Percentiles rank a stretch among this genome's conserved stretches.
These are phyloP conservation scores for Exophiala xenobiotica DNA, from an alignment of 2,329 filamentous ascomycete species.

Conservation along the genomic window DNA sequence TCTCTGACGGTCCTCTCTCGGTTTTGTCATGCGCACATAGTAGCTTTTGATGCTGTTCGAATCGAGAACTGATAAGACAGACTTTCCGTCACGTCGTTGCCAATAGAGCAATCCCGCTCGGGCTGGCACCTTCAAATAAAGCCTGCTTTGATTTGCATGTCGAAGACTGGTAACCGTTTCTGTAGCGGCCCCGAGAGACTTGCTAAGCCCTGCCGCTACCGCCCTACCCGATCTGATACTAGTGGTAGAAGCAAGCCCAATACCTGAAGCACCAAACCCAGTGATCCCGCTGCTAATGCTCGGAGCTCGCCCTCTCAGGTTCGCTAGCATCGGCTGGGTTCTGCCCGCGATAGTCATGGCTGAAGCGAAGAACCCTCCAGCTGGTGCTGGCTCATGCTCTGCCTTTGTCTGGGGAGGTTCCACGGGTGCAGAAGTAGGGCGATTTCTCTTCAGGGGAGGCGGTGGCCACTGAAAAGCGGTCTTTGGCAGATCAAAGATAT, in stretches of 20 bases:
- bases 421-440: slow-evolving; percentile 36
- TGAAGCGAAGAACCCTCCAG: slow-evolving; percentile 62
- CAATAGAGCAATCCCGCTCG: slow-evolving; percentile 48
- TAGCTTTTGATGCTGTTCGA: slow-evolving; percentile 39
- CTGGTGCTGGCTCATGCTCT: slow-evolving; percentile 43
- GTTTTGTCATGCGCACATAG: slow-evolving; percentile 31
- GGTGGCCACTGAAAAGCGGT: slow-evolving; percentile 87
- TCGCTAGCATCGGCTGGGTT: slow-evolving; percentile 64
- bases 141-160: slow-evolving; percentile 49
- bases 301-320: slow-evolving; percentile 57
- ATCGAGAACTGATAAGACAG: slow-evolving; percentile 46
- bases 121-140: slow-evolving; percentile 44
- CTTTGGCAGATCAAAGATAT: slow-evolving; percentile 82
- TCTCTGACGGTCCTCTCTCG: slow-evolving; percentile 27
- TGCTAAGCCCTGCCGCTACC: slow-evolving; percentile 51
- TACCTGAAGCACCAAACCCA: slow-evolving; percentile 39
- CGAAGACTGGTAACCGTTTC: slow-evolving; percentile 50
- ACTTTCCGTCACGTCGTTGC: slow-evolving; percentile 42
- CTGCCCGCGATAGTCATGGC: slow-evolving; percentile 69
- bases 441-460: slow-evolving; percentile 47
- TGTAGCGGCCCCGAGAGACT: slow-evolving; percentile 50
- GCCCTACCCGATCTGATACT: slow-evolving; percentile 48
- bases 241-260: slow-evolving; percentile 48
- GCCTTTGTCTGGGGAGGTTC: slow-evolving; percentile 37
- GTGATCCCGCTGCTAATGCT: slow-evolving; percentile 47